Percentiles rank a stretch among this genome's conserved stretches.
Evolutionary conservation across 441 rosid species (phyloP).

Genomic region (Pelargonium australe): DNA sequence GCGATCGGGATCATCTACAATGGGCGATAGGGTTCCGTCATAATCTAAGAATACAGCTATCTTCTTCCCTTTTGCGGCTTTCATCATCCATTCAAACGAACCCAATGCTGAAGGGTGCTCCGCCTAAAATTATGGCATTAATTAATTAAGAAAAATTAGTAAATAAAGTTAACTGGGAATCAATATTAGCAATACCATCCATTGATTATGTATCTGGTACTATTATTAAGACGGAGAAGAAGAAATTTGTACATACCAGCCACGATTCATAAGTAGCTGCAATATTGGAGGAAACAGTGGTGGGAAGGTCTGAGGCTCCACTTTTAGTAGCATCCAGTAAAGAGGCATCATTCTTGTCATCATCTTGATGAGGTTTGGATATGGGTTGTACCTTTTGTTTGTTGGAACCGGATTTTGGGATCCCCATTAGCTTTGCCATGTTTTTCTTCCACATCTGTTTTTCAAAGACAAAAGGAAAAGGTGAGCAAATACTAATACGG

Average conservation of each 20-base stretch:
- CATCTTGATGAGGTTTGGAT: neutral
- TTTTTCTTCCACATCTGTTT: neutral
- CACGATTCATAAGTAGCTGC: neutral
- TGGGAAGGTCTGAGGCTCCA: neutral
- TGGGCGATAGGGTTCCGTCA: conserved; percentile 44
- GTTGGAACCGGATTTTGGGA: neutral
- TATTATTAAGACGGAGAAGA: too few species aligned
- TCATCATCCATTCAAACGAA: conserved; percentile 26
- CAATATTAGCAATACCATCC: too few species aligned
- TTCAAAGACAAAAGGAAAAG: neutral
- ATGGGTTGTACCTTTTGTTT: neutral
- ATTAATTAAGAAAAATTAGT: neutral
- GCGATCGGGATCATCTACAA: conserved; percentile 36
- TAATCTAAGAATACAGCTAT: conserved; percentile 41
- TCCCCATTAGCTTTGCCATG: neutral
- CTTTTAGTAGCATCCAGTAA: too few species aligned
- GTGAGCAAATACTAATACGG: too few species aligned
- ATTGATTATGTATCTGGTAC: too few species aligned
- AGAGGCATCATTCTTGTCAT: too few species aligned
- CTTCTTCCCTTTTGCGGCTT: conserved; percentile 34
- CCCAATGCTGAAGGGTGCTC: conserved; percentile 37
- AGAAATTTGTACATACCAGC: neutral
- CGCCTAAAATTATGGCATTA: conserved; percentile 13
- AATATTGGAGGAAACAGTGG: neutral
- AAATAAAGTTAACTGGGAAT: too few species aligned